Conservation (phyloP, 805 yeast species). For the Wickerhamomyces ciferrii region DNA sequence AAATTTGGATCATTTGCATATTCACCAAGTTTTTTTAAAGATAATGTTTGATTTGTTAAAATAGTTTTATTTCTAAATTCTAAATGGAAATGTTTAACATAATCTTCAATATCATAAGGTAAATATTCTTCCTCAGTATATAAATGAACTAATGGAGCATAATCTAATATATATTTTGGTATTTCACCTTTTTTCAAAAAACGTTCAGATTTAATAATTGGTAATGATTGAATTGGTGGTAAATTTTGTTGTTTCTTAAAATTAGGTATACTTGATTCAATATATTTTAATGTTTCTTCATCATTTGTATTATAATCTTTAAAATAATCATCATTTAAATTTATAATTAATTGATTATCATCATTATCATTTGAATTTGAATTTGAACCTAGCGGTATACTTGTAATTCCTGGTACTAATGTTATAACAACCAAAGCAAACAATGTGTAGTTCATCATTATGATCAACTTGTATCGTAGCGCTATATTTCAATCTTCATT, state of each 20-base stretch:
- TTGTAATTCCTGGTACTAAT: not conserved
- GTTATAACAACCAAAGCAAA: not conserved
- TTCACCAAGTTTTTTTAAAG: slow-evolving; percentile 21
- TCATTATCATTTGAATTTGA: not conserved
- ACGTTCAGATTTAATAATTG: slow-evolving; percentile 25
- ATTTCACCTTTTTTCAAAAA: slow-evolving; percentile 47
- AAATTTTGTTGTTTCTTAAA: slow-evolving; percentile 12
- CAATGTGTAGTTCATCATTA: not conserved
- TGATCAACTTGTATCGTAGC: not conserved
- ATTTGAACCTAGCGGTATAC: not conserved
- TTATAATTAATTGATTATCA: not conserved
- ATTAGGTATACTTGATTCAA: not conserved
- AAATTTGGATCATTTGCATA: slow-evolving; percentile 22
- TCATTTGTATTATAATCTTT: slow-evolving; percentile 7
- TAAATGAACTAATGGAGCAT: slow-evolving; percentile 75
- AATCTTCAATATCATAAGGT: slow-evolving; percentile 77
- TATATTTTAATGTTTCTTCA: slow-evolving; percentile 3
- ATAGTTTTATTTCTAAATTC: slow-evolving; percentile 44
- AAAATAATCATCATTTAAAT: slow-evolving; percentile 12
- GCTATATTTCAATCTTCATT: not conserved
- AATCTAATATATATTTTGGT: slow-evolving; percentile 58
- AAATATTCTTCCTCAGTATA: slow-evolving; percentile 85
- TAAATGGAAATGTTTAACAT: slow-evolving; percentile 60
- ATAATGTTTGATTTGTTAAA: slow-evolving; percentile 26
- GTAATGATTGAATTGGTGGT: slow-evolving; percentile 32